Percentiles rank a stretch among this genome's conserved stretches.
These are phyloP conservation scores for Heterobasidion annosum DNA, from an alignment of 1,284 basidiomycete genomes.

Conservation along the genomic window DNA sequence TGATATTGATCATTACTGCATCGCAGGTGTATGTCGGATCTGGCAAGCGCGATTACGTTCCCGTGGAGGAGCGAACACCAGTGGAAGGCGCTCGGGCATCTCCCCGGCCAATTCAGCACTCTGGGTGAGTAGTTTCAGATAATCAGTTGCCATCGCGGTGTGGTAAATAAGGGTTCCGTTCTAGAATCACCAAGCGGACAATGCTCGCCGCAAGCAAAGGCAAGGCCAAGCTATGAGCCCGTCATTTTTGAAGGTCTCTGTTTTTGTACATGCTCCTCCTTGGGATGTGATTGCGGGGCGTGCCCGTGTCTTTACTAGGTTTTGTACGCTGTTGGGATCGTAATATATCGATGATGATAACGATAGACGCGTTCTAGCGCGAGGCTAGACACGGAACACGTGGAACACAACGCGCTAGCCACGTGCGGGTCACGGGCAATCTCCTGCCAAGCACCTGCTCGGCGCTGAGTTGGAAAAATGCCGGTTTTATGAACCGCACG, in stretches of 20 bases:
- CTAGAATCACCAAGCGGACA: constrained; percentile 71
- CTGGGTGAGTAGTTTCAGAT: constrained; percentile 49
- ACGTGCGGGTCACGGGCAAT: not conserved
- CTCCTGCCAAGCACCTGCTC: not conserved
- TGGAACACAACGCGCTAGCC: not conserved
- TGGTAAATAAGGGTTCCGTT: constrained; percentile 5
- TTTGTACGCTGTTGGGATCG: not conserved
- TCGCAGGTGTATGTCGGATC: constrained; percentile 67
- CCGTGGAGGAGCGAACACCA: constrained; percentile 48
- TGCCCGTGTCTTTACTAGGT: not conserved
- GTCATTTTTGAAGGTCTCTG: not conserved
- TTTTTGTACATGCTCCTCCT: too few species aligned
- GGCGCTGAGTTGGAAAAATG: not conserved
- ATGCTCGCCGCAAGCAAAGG: constrained; percentile 63
- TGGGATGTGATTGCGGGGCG: too few species aligned
- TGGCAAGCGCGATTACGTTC: constrained; percentile 63
- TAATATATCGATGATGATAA: not conserved
- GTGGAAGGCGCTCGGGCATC: constrained; percentile 44
- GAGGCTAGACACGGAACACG: not conserved
- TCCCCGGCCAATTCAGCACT: constrained; percentile 62
- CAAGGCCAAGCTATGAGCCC: constrained; percentile 40
- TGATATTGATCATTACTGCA: constrained; percentile 2
- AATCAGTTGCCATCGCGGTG: not conserved
- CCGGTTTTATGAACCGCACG: too few species aligned
- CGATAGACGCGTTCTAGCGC: not conserved